Percentiles rank a stretch among this genome's conserved stretches.
Conservation (phyloP, 495 filamentous ascomycete genomes). For the Podospora conica region DNA sequence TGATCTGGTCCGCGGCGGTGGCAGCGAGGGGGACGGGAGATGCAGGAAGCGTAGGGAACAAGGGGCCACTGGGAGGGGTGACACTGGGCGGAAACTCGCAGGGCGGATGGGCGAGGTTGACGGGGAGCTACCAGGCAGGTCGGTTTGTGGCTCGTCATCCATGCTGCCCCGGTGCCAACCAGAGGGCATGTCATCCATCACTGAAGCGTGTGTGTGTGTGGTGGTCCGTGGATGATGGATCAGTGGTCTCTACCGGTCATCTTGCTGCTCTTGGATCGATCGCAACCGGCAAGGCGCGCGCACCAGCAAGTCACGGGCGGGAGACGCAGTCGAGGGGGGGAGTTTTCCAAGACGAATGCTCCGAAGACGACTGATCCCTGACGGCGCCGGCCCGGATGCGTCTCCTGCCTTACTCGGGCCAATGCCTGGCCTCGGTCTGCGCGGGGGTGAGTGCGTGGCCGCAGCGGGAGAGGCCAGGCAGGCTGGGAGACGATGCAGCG, state of each 20-base stretch:
- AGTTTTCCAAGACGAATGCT: not conserved
- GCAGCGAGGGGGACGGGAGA: not conserved
- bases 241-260: not conserved
- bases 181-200: not conserved
- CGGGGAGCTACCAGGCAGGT: not conserved
- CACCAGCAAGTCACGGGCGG: not conserved
- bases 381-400: constrained; percentile 16
- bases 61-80: not conserved
- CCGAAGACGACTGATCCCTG: not conserved
- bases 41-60: not conserved
- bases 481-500: not conserved
- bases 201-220: not conserved
- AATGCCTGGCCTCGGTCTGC: constrained; percentile 8
- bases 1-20: not conserved
- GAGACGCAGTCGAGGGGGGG: not conserved
- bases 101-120: not conserved
- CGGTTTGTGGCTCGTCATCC: not conserved
- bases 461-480: constrained; percentile 10
- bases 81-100: not conserved
- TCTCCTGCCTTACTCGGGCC: constrained; percentile 12
- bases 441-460: constrained; percentile 5
- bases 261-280: not conserved
- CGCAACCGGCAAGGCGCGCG: not conserved
- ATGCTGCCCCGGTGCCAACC: too few species aligned
- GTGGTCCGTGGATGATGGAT: not conserved